Evolutionary conservation across 1,284 basidiomycete species (phyloP).

Genomic region (Moesziomyces antarcticus): DNA sequence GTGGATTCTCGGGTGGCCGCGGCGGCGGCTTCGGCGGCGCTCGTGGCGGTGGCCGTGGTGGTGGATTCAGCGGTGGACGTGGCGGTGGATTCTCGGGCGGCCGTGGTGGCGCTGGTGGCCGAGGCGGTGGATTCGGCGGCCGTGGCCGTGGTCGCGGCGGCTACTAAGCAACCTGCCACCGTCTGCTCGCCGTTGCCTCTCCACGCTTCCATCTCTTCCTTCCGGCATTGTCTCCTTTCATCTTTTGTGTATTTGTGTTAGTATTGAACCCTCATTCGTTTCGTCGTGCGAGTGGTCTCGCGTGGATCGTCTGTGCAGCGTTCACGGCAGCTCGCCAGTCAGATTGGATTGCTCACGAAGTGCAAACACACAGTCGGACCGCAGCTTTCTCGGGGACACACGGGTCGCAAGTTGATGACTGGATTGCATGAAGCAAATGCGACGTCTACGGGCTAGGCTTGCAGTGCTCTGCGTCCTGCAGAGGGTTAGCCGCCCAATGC

Average conservation of each 20-base stretch:
- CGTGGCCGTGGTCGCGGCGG: constrained; percentile 57
- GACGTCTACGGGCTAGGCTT: constrained; percentile 15
- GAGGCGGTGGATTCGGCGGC: constrained; percentile 7
- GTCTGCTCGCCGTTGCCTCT: background rate
- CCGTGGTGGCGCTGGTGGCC: constrained; percentile 55
- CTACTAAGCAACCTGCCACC: constrained; percentile 24
- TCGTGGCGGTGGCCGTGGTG: constrained; percentile 53
- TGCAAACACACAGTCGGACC: too few relatives aligned
- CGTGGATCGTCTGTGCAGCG: background rate
- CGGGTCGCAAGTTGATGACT: background rate
- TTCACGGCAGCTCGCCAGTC: too few relatives aligned
- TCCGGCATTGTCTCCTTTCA: constrained; percentile 1
- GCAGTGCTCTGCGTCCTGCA: constrained; percentile 49
- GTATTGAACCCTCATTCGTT: constrained; percentile 13
- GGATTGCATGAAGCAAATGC: background rate
- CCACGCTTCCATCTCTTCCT: constrained; percentile 1
- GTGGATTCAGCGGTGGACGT: constrained; percentile 36
- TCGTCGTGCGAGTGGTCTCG: background rate
- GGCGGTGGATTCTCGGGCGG: constrained; percentile 57
- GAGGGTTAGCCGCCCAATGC: constrained; percentile 51
- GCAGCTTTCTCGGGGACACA: too few relatives aligned
- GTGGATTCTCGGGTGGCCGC: constrained; percentile 65
- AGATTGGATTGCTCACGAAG: too few relatives aligned
- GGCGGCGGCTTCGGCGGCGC: constrained; percentile 50
- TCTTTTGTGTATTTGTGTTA: constrained; percentile 16